phyloP scores from a whole-genome alignment of 2,329 filamentous ascomycete species.

The Coniochaeta prunicola region DNA sequence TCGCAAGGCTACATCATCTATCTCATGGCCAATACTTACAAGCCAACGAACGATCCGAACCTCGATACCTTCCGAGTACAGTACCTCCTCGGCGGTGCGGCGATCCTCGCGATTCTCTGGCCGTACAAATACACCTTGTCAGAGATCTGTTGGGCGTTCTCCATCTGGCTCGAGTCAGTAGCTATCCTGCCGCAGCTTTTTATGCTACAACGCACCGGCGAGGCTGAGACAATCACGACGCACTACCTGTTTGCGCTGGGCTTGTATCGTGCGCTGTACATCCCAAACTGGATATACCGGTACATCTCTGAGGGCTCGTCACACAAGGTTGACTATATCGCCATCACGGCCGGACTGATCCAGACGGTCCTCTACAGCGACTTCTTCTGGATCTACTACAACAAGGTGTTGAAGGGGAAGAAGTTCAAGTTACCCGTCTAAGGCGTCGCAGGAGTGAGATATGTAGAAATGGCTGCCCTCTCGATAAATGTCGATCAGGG shows the following conservation, averaged over 20 bases:
- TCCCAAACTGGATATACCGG: constrained; percentile 96
- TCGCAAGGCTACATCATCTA: constrained; percentile 93
- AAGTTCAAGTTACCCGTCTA: constrained; percentile 82
- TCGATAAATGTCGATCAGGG: not conserved
- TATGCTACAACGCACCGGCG: constrained; percentile 94
- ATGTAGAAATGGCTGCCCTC: not conserved
- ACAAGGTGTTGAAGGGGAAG: constrained; percentile 84
- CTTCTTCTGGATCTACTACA: constrained; percentile 99
- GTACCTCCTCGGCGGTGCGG: constrained; percentile 79
- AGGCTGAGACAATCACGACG: constrained; percentile 98
- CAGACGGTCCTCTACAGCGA: constrained; percentile 96
- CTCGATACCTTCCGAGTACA: constrained; percentile 96
- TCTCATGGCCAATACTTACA: constrained; percentile 96
- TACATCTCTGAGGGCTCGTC: constrained; percentile 63
- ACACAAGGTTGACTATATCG: constrained; percentile 75
- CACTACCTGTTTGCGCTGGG: constrained; percentile 96
- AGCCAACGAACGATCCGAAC: constrained; percentile 94
- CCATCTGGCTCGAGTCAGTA: constrained; percentile 95
- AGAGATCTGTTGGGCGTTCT: constrained; percentile 96
- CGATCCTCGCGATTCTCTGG: constrained; percentile 71
- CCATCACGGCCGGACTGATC: constrained; percentile 79
- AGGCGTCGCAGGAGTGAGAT: not conserved
- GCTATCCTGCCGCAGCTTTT: constrained; percentile 96
- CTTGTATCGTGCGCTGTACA: constrained; percentile 87
- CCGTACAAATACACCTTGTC: constrained; percentile 76